These are phyloP conservation scores for Aaosphaeria arxii DNA, from an alignment of 2,329 filamentous ascomycete species.

Conservation along the genomic window DNA sequence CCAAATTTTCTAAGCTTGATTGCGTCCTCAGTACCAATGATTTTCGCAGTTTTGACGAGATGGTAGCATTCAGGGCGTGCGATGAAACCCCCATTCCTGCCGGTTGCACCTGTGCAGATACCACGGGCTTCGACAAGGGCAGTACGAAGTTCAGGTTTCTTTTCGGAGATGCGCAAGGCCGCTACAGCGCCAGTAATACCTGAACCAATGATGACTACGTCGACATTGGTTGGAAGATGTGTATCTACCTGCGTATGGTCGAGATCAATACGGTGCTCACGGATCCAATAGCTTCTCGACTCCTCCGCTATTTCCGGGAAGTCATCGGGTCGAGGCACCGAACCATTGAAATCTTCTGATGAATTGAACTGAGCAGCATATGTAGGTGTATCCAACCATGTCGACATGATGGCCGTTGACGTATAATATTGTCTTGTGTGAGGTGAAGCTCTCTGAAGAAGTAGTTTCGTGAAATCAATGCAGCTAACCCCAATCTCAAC, in stretches of 20 bases:
- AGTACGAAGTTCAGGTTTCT: not conserved
- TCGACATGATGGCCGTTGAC: not conserved
- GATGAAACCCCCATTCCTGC: not conserved
- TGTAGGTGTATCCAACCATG: not conserved
- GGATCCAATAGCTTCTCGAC: not conserved
- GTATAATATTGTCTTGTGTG: no score
- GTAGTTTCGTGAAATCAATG: no score
- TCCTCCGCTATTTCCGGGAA: not conserved
- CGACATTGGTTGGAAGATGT: conserved; percentile 12
- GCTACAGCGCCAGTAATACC: conserved; percentile 40
- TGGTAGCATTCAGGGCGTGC: not conserved
- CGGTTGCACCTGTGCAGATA: not conserved
- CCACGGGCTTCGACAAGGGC: not conserved
- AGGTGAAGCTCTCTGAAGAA: no score
- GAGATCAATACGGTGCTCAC: not conserved
- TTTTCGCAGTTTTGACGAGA: not conserved
- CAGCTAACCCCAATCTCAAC: no score
- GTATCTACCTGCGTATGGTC: not conserved
- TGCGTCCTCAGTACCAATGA: not conserved
- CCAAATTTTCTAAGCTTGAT: not conserved
- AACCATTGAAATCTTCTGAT: not conserved
- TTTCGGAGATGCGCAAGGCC: conserved; percentile 31
- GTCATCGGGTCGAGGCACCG: not conserved
- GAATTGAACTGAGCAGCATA: not conserved
- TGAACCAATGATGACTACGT: conserved; percentile 39